Percentiles rank a stretch among this genome's conserved stretches.
Conservation (phyloP, 2,329 filamentous ascomycete genomes). For the Calycina herbarum region DNA sequence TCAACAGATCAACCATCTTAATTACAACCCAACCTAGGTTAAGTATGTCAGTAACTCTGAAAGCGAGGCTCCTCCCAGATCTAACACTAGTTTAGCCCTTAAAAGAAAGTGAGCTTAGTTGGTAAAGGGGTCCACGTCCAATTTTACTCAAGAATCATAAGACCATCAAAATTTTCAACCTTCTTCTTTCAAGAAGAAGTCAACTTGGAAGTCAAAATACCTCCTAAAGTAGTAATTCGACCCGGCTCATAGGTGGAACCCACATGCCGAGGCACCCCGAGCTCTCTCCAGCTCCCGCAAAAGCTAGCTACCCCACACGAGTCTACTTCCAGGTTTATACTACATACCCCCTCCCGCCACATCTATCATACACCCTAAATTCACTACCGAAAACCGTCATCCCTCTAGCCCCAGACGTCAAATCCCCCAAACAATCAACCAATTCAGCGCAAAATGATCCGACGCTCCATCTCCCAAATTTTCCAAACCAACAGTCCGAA, state of each 20-base stretch:
- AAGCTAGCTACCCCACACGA: not conserved
- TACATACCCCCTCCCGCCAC: not conserved
- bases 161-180: too few relatives aligned
- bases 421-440: not conserved
- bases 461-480: conserved; percentile 14
- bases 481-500: conserved; percentile 8
- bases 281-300: not conserved
- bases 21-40: too few relatives aligned
- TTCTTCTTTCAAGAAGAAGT: too few relatives aligned
- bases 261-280: not conserved
- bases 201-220: not conserved
- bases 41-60: not conserved
- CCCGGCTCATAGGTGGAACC: not conserved
- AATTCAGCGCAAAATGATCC: conserved; percentile 10
- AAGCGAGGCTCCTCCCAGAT: not conserved
- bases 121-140: too few relatives aligned
- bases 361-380: not conserved
- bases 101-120: too few relatives aligned
- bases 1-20: too few relatives aligned
- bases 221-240: not conserved
- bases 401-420: not conserved
- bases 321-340: not conserved
- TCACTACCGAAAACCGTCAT: not conserved
- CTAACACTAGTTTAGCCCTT: too few relatives aligned
- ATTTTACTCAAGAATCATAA: too few relatives aligned